Conservation (phyloP, 371 early-diverging fungal genomes). For the Batrachochytrium dendrobatidis region DNA sequence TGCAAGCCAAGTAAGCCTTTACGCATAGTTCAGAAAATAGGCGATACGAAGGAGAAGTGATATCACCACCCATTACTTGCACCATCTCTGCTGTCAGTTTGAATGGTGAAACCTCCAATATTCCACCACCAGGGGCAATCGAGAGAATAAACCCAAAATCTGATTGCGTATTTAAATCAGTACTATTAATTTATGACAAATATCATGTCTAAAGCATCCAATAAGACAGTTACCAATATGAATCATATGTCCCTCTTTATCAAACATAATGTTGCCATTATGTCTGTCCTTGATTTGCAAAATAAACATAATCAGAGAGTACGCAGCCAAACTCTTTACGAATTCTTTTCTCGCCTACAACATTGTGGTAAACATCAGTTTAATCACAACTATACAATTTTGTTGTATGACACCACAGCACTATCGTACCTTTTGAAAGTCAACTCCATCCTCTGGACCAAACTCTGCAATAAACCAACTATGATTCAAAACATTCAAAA, state of each 20-base stretch:
- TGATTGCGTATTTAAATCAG: slow-evolving; percentile 14
- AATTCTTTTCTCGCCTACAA: slow-evolving; percentile 82
- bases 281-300: slow-evolving; percentile 99
- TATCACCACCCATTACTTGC: slow-evolving; percentile 88
- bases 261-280: slow-evolving; percentile 99
- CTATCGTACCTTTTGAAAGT: slow-evolving; percentile 60
- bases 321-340: slow-evolving; percentile 94
- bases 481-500: not conserved
- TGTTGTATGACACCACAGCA: not conserved
- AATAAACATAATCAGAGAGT: slow-evolving; percentile 92
- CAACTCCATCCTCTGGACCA: slow-evolving; percentile 85
- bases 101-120: slow-evolving; percentile 97
- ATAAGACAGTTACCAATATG: slow-evolving; percentile 73
- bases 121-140: slow-evolving; percentile 98
- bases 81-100: slow-evolving; percentile 98
- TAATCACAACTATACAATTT: not conserved
- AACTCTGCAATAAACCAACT: slow-evolving; percentile 89
- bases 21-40: slow-evolving; percentile 85
- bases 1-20: slow-evolving; percentile 81
- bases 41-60: slow-evolving; percentile 73
- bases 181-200: not conserved
- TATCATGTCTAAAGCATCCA: slow-evolving; percentile 2
- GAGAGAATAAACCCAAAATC: slow-evolving; percentile 99
- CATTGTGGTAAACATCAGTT: not conserved
- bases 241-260: slow-evolving; percentile 93